phyloP scores from a whole-genome alignment of 1,284 basidiomycete species.

The Leccinum laetum region DNA sequence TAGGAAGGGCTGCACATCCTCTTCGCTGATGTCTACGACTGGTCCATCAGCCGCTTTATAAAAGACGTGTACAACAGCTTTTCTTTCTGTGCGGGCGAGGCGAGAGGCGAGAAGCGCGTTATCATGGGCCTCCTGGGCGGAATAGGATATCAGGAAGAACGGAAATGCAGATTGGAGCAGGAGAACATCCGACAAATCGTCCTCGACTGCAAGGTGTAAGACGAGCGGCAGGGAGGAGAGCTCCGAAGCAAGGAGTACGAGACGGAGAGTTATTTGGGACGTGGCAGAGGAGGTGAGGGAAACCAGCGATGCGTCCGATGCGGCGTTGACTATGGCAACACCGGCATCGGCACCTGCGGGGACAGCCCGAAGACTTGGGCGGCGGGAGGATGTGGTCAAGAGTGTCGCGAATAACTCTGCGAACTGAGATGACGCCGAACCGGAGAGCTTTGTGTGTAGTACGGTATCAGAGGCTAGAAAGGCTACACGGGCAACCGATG shows the following conservation, averaged over 20 bases:
- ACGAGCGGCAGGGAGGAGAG: conserved; percentile 48
- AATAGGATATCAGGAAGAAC: conserved; percentile 63
- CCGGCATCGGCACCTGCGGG: conserved; percentile 31
- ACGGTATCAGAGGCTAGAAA: conserved; percentile 67
- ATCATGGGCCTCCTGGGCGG: conserved; percentile 69
- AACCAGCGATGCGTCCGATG: conserved; percentile 39
- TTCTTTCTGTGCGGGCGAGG: conserved; percentile 58
- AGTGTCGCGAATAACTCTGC: conserved; percentile 36
- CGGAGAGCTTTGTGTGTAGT: conserved; percentile 52
- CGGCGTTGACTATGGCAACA: conserved; percentile 47
- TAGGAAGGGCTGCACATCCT: conserved; percentile 59
- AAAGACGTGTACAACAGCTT: conserved; percentile 83
- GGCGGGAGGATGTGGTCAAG: conserved; percentile 18
- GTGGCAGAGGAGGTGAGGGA: conserved; percentile 44
- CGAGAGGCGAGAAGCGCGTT: conserved; percentile 72
- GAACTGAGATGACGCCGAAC: conserved; percentile 38
- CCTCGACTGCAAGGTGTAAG: conserved; percentile 47
- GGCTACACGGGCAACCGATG: conserved; percentile 64
- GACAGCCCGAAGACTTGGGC: conserved; percentile 25
- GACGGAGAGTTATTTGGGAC: conserved; percentile 37
- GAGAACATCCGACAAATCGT: conserved; percentile 60
- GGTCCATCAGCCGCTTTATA: conserved; percentile 40
- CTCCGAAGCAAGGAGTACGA: conserved; percentile 48
- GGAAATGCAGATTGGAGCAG: conserved; percentile 57
- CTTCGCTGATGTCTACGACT: conserved; percentile 57